Base-by-base conservation (phyloP, 139 green algal genomes). In the Chlorella sp. region DNA sequence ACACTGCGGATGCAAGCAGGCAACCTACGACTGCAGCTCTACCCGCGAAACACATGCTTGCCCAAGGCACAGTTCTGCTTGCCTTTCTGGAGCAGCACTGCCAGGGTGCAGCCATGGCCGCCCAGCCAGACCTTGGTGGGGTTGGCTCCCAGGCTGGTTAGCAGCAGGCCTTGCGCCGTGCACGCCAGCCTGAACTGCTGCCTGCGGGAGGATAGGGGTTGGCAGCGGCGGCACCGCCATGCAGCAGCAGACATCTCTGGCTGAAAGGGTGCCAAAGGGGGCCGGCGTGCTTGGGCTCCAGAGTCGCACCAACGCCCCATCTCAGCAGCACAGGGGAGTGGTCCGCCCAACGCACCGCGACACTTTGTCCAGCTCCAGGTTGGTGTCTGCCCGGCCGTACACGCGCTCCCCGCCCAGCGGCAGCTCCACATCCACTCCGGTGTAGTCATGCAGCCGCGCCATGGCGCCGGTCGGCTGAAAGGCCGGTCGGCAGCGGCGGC, bases 181-280 rank as follows among this genome's bases (percentile, higher is more conserved):
- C 48, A 46, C 14, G 40, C 60, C 28, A 83, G 40, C 58, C 60
- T 64, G 58, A 83, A 83, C 60, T 83, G 77, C 58, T 83, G 58
- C 77, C 77, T 73, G 77, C 40, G 30, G 41, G 43, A 78, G 30
- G 24, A 3, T 38, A 20, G 28, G 72, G 72, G n/a, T n/a, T n/a
- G n/a, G n/a, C n/a, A n/a, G n/a, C n/a, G n/a, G n/a, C n/a, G n/a
- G n/a, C n/a, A n/a, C n/a, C n/a, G n/a, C n/a, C n/a, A n/a, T n/a
- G n/a, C n/a, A n/a, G n/a, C n/a, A n/a, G n/a, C n/a, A n/a, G n/a
- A n/a, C n/a, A n/a, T n/a, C n/a, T n/a, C n/a, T n/a, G n/a, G n/a
- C n/a, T n/a, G n/a, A n/a, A n/a, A n/a, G n/a, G n/a, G n/a, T n/a
- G n/a, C n/a, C n/a, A n/a, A n/a, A n/a, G n/a, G n/a, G n/a, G n/a